These are phyloP conservation scores for Diaporthe sp. DNA, from an alignment of 2,329 filamentous ascomycete species.

Conservation along the genomic window DNA sequence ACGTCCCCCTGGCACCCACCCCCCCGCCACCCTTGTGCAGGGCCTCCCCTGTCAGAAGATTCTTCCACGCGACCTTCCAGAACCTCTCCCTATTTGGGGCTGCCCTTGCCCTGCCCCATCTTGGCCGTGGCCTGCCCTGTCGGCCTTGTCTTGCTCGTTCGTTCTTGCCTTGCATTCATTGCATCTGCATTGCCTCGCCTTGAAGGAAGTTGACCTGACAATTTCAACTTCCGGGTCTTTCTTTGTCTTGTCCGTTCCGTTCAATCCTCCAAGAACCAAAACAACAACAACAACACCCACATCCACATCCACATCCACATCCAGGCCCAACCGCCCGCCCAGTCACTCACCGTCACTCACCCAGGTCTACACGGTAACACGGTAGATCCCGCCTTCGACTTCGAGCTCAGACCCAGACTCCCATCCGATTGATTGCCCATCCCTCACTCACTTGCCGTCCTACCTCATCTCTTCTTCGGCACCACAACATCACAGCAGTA, in stretches of 20 bases:
- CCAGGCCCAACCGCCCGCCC: background rate
- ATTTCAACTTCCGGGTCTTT: background rate
- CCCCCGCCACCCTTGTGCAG: constrained; percentile 9
- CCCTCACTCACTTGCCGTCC: constrained; percentile 8
- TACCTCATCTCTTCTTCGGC: constrained; percentile 7
- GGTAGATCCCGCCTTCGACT: background rate
- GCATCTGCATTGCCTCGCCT: constrained; percentile 1
- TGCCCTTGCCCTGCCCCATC: constrained; percentile 10
- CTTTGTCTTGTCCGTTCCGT: background rate
- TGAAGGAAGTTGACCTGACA: background rate
- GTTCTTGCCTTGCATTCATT: background rate
- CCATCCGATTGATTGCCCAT: background rate
- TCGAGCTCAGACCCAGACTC: background rate
- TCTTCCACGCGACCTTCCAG: constrained; percentile 35
- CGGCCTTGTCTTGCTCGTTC: constrained; percentile 2
- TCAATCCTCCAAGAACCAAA: background rate
- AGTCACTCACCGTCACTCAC: background rate
- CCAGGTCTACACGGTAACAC: background rate
- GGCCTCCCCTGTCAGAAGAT: constrained; percentile 29
- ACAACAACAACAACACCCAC: background rate
- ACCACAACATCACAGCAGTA: background rate
- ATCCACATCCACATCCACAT: background rate
- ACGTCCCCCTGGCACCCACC: background rate
- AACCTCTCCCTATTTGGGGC: constrained; percentile 32
- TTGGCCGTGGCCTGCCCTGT: background rate